Conservation (phyloP, 2,329 filamentous ascomycete genomes). For the Drechslera avenae region DNA sequence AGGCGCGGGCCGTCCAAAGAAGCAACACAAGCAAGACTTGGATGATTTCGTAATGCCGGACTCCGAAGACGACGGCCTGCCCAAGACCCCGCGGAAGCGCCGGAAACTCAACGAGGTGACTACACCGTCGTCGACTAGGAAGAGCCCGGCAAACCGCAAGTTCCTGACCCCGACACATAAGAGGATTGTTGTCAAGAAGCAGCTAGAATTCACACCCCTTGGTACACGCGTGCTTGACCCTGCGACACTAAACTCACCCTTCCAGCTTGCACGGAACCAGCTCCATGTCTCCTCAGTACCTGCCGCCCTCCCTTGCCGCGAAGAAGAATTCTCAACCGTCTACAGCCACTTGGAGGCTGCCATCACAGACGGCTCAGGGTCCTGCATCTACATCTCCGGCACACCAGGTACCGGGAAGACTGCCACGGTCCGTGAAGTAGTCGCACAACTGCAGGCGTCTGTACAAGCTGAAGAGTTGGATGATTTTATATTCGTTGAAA, state of each 20-base stretch:
- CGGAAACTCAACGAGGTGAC: conserved; percentile 53
- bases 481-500: conserved; percentile 98
- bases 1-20: conserved; percentile 42
- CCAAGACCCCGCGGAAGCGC: conserved; percentile 55
- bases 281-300: conserved; percentile 95
- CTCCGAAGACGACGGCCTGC: conserved; percentile 49
- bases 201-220: conserved; percentile 93
- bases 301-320: conserved; percentile 84
- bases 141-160: conserved; percentile 56
- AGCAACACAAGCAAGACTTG: conserved; percentile 42
- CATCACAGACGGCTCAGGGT: conserved; percentile 89
- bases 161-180: conserved; percentile 69
- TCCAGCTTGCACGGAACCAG: conserved; percentile 84
- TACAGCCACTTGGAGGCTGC: conserved; percentile 93
- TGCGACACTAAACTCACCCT: conserved; percentile 80
- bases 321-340: conserved; percentile 87
- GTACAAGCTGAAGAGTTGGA: conserved; percentile 90
- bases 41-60: conserved; percentile 53
- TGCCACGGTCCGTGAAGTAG: conserved; percentile 93
- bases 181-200: conserved; percentile 78
- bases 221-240: conserved; percentile 84
- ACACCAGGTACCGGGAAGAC: conserved; percentile 98
- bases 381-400: conserved; percentile 99
- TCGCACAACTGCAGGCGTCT: conserved; percentile 84
- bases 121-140: conserved; percentile 53